These are phyloP conservation scores for Phytopythium boreale DNA, from an alignment of 352 stramenopile species.

Conservation along the genomic window DNA sequence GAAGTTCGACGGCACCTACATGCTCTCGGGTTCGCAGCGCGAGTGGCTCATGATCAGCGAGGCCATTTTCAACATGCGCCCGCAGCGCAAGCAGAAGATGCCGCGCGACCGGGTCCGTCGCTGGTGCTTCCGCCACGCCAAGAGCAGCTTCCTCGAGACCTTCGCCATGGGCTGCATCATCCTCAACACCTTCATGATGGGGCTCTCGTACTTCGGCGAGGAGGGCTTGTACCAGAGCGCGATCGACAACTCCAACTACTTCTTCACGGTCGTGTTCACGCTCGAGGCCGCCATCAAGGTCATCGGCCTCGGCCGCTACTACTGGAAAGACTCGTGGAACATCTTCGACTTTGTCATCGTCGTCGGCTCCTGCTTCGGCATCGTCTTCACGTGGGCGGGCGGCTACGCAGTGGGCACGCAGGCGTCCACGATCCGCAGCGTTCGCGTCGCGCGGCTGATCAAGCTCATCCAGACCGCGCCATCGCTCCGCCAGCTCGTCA, in stretches of 20 bases:
- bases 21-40: constrained; percentile 73
- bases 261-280: constrained; percentile 82
- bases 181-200: constrained; percentile 85
- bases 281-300: constrained; percentile 83
- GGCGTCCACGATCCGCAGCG: constrained; percentile 69
- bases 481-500: constrained; percentile 71
- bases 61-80: constrained; percentile 35
- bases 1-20: constrained; percentile 49
- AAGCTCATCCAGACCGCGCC: constrained; percentile 71
- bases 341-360: constrained; percentile 81
- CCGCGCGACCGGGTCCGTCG: constrained; percentile 33
- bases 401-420: constrained; percentile 28
- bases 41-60: constrained; percentile 73
- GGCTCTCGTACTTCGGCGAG: constrained; percentile 81
- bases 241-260: constrained; percentile 73
- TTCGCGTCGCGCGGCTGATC: constrained; percentile 75
- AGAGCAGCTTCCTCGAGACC: constrained; percentile 59
- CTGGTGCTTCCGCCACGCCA: constrained; percentile 40
- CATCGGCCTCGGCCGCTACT: constrained; percentile 56
- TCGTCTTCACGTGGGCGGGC: constrained; percentile 37
- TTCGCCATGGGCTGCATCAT: constrained; percentile 83
- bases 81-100: constrained; percentile 36
- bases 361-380: constrained; percentile 38
- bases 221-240: constrained; percentile 42
- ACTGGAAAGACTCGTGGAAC: constrained; percentile 83